Percentiles rank a stretch among this genome's conserved stretches.
Evolutionary conservation across 1,139 yeast genomes (phyloP).

Genomic region (Blastobotrys buckinghamii): DNA sequence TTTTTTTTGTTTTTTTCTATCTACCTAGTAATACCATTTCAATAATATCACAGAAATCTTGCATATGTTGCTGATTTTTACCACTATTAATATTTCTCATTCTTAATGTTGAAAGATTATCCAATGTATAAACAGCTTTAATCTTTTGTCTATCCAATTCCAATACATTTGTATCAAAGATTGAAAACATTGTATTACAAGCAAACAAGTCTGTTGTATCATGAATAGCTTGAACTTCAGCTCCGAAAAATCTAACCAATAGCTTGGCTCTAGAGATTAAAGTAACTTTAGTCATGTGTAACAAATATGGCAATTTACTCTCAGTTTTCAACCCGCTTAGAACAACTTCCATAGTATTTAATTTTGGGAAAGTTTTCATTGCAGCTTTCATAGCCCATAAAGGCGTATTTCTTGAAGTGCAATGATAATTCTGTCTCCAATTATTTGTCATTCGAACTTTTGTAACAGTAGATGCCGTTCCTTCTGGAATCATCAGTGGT

Average conservation of each 20-base stretch:
- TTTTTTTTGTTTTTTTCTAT: not conserved
- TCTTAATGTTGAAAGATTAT: not conserved
- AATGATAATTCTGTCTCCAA: constrained; percentile 6
- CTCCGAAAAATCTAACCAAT: constrained; percentile 9
- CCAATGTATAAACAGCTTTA: constrained; percentile 4
- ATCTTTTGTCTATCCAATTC: constrained; percentile 10
- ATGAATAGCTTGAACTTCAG: constrained; percentile 1
- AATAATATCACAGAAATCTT: constrained; percentile 3
- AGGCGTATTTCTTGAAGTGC: constrained; percentile 7
- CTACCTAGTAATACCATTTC: constrained; percentile 4
- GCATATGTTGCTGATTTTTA: not conserved
- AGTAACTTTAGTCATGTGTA: constrained; percentile 7
- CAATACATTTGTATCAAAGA: not conserved
- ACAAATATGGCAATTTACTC: constrained; percentile 4
- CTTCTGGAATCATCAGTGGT: constrained; percentile 5
- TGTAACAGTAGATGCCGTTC: constrained; percentile 6
- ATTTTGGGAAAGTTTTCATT: constrained; percentile 3
- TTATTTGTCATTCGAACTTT: constrained; percentile 7
- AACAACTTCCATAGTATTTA: constrained; percentile 5
- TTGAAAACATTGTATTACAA: constrained; percentile 5
- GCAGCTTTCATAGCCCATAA: constrained; percentile 6
- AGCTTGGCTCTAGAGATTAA: constrained; percentile 1
- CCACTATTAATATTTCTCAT: not conserved
- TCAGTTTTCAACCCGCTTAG: constrained; percentile 6
- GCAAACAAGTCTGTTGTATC: constrained; percentile 6